Percentiles rank a stretch among this genome's conserved stretches.
phyloP scores from a whole-genome alignment of 1,139 yeast species.

The Nakaseomyces bracarensis region DNA sequence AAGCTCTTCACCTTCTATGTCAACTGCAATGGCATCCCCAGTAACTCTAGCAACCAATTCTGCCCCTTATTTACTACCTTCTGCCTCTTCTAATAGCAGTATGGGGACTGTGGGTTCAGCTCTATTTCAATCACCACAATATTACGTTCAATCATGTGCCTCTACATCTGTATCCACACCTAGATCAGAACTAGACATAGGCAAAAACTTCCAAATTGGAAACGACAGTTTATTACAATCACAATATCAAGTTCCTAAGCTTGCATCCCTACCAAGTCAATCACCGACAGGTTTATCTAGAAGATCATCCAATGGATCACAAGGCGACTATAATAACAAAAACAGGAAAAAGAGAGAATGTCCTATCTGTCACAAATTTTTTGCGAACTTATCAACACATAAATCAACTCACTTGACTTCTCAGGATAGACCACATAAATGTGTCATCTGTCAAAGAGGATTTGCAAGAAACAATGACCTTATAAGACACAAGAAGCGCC shows the following conservation, averaged over 20 bases:
- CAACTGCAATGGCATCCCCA: background rate
- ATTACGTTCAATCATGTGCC: background rate
- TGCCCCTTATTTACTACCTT: background rate
- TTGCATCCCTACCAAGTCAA: background rate
- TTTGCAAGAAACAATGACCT: constrained; percentile 85
- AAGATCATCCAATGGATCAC: background rate
- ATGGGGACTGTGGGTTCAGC: background rate
- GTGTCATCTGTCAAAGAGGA: constrained; percentile 71
- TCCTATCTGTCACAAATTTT: constrained; percentile 67
- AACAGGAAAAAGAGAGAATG: constrained; percentile 56
- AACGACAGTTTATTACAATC: background rate
- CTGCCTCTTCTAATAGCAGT: background rate
- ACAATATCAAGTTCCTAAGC: background rate
- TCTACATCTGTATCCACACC: background rate
- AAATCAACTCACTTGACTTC: constrained; percentile 72
- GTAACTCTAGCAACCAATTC: background rate
- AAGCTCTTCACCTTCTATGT: background rate
- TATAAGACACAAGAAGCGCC: constrained; percentile 75
- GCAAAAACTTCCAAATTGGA: background rate
- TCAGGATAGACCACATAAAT: constrained; percentile 66
- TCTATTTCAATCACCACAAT: background rate
- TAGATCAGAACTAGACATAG: background rate
- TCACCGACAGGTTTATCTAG: background rate
- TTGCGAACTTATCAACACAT: constrained; percentile 79
- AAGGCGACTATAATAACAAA: background rate